phyloP scores from a whole-genome alignment of 2,329 filamentous ascomycete genomes.

The Claviceps purpurea region DNA sequence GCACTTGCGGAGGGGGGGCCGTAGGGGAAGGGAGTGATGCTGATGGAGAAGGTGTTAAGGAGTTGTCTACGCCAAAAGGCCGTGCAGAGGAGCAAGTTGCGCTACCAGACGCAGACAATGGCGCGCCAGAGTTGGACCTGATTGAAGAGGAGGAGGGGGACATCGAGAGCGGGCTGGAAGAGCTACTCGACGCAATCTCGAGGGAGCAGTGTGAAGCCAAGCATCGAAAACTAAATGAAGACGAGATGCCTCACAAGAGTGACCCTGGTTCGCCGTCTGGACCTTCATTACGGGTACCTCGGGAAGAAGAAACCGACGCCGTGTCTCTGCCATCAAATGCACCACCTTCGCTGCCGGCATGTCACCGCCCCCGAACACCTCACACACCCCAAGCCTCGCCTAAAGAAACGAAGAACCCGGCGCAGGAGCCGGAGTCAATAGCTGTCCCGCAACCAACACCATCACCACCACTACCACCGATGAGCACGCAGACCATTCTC shows the following conservation, averaged over 20 bases:
- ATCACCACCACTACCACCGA: slow-evolving; percentile 15
- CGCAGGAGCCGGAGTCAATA: not conserved
- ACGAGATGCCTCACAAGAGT: not conserved
- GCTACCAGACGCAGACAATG: not conserved
- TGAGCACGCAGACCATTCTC: slow-evolving; percentile 41
- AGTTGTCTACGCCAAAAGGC: not conserved
- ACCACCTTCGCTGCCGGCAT: not conserved
- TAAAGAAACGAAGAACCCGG: not conserved
- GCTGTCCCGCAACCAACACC: slow-evolving; percentile 4
- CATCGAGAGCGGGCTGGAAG: slow-evolving; percentile 9
- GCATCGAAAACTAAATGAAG: no score
- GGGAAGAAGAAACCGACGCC: not conserved
- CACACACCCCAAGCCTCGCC: not conserved
- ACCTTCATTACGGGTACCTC: not conserved
- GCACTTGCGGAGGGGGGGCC: slow-evolving; percentile 1
- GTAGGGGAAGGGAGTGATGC: not conserved
- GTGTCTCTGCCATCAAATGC: slow-evolving; percentile 1
- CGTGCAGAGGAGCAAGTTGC: not conserved
- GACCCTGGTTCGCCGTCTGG: not conserved
- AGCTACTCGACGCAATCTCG: slow-evolving; percentile 7
- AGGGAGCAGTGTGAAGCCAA: slow-evolving; percentile 6
- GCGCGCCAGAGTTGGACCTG: slow-evolving; percentile 8
- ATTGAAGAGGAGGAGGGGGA: slow-evolving; percentile 12
- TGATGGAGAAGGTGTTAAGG: not conserved
- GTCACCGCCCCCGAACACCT: not conserved